These are phyloP conservation scores for Hyaloperonospora arabidopsidis DNA, from an alignment of 352 stramenopile species.

Conservation along the genomic window DNA sequence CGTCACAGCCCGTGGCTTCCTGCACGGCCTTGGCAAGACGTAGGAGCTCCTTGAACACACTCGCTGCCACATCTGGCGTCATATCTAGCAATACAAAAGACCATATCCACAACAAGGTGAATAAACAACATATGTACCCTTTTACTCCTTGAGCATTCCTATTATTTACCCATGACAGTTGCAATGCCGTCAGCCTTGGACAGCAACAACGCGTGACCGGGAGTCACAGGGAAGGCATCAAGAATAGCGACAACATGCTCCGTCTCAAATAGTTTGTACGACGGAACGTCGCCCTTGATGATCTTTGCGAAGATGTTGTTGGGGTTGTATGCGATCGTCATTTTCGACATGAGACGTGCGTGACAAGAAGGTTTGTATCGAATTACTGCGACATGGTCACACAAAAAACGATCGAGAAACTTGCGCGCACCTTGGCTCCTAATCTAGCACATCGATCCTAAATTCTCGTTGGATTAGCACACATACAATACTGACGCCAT, in stretches of 20 bases:
- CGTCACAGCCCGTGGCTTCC: constrained; percentile 53
- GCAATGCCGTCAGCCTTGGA: constrained; percentile 62
- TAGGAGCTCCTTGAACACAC: constrained; percentile 66
- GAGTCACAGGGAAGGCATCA: constrained; percentile 61
- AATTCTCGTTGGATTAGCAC: no score
- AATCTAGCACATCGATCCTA: no score
- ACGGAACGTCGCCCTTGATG: constrained; percentile 62
- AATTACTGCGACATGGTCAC: background rate
- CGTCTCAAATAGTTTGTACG: constrained; percentile 83
- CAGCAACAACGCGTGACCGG: constrained; percentile 63
- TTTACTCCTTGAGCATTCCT: background rate
- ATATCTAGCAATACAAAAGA: constrained; percentile 32
- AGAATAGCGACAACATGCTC: constrained; percentile 79
- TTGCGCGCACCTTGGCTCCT: no score
- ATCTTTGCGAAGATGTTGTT: constrained; percentile 83
- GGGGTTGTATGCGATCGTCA: constrained; percentile 50
- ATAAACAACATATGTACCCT: no score
- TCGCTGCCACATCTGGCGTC: constrained; percentile 57
- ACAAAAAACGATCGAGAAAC: background rate
- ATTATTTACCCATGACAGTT: constrained; percentile 40
- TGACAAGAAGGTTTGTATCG: constrained; percentile 12
- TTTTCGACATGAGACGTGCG: background rate
- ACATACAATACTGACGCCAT: no score
- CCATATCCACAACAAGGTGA: no score
- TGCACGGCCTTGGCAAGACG: constrained; percentile 69